Evolutionary conservation across 2,329 filamentous ascomycete genomes (phyloP), one percentile per base, ranked within the genome.

Genomic region (Neocatenulostroma microsporum): DNA sequence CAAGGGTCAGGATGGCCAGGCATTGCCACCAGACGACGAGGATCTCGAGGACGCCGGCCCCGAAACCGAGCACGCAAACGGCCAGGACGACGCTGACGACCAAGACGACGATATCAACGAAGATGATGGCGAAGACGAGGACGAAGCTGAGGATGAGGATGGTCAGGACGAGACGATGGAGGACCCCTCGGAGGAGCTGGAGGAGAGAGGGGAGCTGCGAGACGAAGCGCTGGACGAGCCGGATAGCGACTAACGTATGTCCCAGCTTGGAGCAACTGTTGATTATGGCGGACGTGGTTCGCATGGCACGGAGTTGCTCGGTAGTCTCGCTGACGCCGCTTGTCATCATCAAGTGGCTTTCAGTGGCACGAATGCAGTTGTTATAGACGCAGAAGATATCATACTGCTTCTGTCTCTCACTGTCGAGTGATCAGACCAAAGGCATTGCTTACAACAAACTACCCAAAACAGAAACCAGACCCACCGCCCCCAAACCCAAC

Each of bases 61-160:
- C 5, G 63, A 64, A 4, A 68, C 68, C 11, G 63, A 64, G 1
- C 65, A 70, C 3, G 71, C 69, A 3, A 69, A 72, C 12, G 70
- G 69, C 0, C 67, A 70, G 8, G 70, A 64, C 0, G 74, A 72
- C 12, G 71, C 74, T 26, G 72, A 74, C 34, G 67, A 68, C 4
- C 62, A 66, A 8, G 72, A 73, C 20, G 70, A 72, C 30, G 67
- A 67, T 45, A 32, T 50, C 62, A 4, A 65, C 64, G 45, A 48
- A 11, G 53, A 47, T 14, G 68, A 68, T 3, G 65, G 67, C 14
- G 66, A 66, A 26, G 57, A 50, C 2, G 62, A 65, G 7, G 58
- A 61, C 3, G 62, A 62, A 1, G 65, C 67, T 12, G 64, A 65
- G 34, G 64, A 67, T 2, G 72, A 66, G 40, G 57, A 66, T 18